Percentiles rank a stretch among this genome's conserved stretches.
Evolutionary conservation across 2,329 filamentous ascomycete genomes (phyloP).

Genomic region (Alternaria conjuncta): DNA sequence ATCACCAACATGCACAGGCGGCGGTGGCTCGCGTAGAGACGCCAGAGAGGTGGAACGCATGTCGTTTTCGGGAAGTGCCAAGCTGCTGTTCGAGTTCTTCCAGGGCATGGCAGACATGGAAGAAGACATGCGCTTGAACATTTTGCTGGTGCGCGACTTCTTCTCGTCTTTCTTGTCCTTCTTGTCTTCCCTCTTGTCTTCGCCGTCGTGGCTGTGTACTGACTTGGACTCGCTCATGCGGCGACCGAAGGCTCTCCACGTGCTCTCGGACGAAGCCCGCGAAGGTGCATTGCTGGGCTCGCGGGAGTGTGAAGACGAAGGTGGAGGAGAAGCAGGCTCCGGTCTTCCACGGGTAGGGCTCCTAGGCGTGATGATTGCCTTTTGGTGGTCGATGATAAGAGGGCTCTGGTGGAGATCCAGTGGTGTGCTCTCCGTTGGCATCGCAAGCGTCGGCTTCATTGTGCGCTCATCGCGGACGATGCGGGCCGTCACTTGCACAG

Average conservation of each 20-base stretch:
- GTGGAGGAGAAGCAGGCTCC: constrained; percentile 40
- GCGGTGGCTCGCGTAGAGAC: constrained; percentile 51
- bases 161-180: constrained; percentile 62
- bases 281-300: constrained; percentile 40
- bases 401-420: constrained; percentile 61
- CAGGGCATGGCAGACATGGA: constrained; percentile 61
- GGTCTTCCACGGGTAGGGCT: constrained; percentile 37
- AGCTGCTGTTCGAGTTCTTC: constrained; percentile 54
- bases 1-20: constrained; percentile 78
- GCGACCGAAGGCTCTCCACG: constrained; percentile 47
- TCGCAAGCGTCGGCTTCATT: constrained; percentile 39
- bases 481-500: constrained; percentile 85
- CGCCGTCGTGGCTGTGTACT: constrained; percentile 40
- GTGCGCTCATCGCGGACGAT: constrained; percentile 71
- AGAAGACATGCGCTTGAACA: constrained; percentile 71
- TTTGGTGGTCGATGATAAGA: constrained; percentile 70
- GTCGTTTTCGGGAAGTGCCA: constrained; percentile 50
- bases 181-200: constrained; percentile 51
- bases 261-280: constrained; percentile 49
- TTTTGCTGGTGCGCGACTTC: constrained; percentile 64
- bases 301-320: constrained; percentile 40
- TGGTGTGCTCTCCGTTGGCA: constrained; percentile 59
- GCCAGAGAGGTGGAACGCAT: constrained; percentile 32
- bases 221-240: constrained; percentile 47
- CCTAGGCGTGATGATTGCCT: constrained; percentile 28